Evolutionary conservation across 2,329 filamentous ascomycete genomes (phyloP).

Genomic region (Phialophora tarda): DNA sequence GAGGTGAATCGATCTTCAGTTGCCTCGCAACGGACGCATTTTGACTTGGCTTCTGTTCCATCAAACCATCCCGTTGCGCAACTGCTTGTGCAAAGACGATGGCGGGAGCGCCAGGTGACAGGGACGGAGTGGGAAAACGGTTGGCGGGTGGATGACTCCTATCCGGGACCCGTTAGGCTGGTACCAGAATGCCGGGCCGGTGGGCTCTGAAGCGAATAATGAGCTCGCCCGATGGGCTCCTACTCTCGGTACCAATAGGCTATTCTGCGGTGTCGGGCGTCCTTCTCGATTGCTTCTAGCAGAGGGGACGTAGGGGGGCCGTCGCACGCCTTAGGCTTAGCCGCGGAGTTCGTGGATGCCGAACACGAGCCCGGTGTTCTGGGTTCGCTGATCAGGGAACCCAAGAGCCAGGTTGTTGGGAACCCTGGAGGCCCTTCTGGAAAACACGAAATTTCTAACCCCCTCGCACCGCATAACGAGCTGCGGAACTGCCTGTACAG

Average conservation of each 20-base stretch:
- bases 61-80: background rate
- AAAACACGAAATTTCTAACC: background rate
- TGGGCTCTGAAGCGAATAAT: constrained; percentile 1
- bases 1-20: constrained; percentile 3
- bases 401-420: constrained; percentile 5
- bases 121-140: constrained; percentile 13
- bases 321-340: background rate
- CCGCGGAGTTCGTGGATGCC: background rate
- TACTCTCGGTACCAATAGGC: background rate
- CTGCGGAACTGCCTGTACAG: background rate
- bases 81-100: background rate
- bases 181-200: constrained; percentile 18
- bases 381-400: constrained; percentile 1
- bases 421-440: background rate
- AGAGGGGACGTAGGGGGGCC: background rate
- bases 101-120: background rate
- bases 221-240: background rate
- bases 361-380: background rate
- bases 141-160: constrained; percentile 13
- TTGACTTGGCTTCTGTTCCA: background rate
- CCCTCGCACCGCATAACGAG: background rate
- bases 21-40: background rate
- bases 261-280: background rate
- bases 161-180: constrained; percentile 14
- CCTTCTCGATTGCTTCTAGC: background rate